Conservation (phyloP, 371 early-diverging fungal genomes). For the Gilbertella persicaria region DNA sequence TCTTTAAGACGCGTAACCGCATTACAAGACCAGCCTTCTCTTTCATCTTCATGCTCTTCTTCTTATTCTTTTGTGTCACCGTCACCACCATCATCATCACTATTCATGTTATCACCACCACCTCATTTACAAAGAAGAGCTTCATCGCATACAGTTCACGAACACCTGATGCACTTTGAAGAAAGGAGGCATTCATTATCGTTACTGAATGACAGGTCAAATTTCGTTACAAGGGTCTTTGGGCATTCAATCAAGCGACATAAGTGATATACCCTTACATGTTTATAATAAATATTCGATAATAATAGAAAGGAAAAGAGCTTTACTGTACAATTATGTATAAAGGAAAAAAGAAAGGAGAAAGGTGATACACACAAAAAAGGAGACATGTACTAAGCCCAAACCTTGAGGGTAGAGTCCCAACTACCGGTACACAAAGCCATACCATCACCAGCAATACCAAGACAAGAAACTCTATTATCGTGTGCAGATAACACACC, state of each 20-base stretch:
- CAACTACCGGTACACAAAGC: slow-evolving; percentile 97
- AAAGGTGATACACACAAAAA: too few species aligned
- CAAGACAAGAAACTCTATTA: slow-evolving; percentile 95
- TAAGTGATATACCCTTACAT: too few species aligned
- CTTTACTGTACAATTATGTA: too few species aligned
- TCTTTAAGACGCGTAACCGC: slow-evolving; percentile 37
- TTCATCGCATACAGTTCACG: slow-evolving; percentile 16
- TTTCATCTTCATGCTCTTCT: slow-evolving; percentile 8
- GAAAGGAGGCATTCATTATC: slow-evolving; percentile 20
- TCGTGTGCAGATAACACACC: slow-evolving; percentile 95
- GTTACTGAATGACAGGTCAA: neutral
- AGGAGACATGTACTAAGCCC: slow-evolving; percentile 24
- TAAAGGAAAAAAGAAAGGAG: too few species aligned
- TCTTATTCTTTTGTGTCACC: slow-evolving; percentile 6
- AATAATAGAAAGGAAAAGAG: too few species aligned
- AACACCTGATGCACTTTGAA: slow-evolving; percentile 16
- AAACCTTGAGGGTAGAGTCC: slow-evolving; percentile 90
- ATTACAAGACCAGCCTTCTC: slow-evolving; percentile 4
- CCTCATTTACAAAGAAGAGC: slow-evolving; percentile 17
- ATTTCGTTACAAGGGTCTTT: neutral
- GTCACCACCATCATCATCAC: neutral
- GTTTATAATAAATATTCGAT: too few species aligned
- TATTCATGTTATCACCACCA: neutral
- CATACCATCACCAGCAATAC: slow-evolving; percentile 95
- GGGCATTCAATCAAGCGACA: neutral